Evolutionary conservation across 78 protist genomes (phyloP), one percentile per base, ranked within the genome.

Genomic region (Dictyostelium purpureum): DNA sequence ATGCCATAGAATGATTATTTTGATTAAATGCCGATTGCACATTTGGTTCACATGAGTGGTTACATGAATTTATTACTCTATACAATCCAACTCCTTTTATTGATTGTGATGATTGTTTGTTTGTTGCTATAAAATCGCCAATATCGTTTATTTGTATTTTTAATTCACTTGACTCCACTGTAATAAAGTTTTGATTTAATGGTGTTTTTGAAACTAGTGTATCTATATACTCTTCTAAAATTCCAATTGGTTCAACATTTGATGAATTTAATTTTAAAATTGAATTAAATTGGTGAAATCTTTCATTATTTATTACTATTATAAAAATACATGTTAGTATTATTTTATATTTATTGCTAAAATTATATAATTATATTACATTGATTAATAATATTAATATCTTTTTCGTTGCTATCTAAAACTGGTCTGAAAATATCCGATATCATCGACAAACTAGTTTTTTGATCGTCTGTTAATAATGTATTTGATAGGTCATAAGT

Each of bases 41-140:
- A 61, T 73, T 85, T 52, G 92, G 92, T 38, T 54, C 69, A 61
- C 92, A 85, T 21, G 77, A 43, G n/a, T 85, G 92, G 45, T 85
- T 85, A 12, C 61, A 52, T 42, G 81, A 71, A n/a, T 85, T 85
- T n/a, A 56, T 59, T 10, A 73, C 51, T 28, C 59, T 14, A 35
- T 67, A 85, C 33, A 85, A 45, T 26, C 67, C 92, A 5, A 40
- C 66, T 10, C 92, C 92, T 37, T 38, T 26, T 7, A 85, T 59
- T 42, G 65, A 56, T 19, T 10, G 28, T 2, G 24, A 18, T 10
- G 59, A 52, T 59, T 2, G 26, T 18, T 56, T 66, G 4, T 71
- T 10, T 6, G 40, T 42, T 19, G 71, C 51, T 16, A 35, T 24
- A 43, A 73, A 70, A 1, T n/a, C 31, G 4, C 66, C 59, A 45